Base-by-base conservation (phyloP, 129 eudicot genomes). In the Helichrysum umbraculigerum region DNA sequence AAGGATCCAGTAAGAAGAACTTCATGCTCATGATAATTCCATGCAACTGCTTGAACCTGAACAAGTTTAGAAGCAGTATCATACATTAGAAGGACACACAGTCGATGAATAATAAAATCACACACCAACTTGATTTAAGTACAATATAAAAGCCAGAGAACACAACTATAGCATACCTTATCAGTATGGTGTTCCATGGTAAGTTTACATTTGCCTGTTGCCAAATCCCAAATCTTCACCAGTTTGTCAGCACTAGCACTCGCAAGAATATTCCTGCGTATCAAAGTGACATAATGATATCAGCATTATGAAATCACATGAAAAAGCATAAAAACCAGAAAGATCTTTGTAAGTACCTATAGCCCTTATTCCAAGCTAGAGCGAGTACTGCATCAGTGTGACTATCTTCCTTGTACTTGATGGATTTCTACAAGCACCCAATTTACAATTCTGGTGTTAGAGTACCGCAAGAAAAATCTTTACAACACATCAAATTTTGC, bases 171-270 rank as follows among this genome's bases (percentile, higher is more conserved):
- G 64, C 82, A 76, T 80, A 71, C 99, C 96, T 91, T 94, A 81
- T 94, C 99, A n/a, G 97, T 84, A 82, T 94, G 99, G 80, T 91
- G 87, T 5, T 87, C 92, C 96, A 94, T 86, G 34, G 98, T 94
- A 58, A 87, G 63, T 32, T 77, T 86, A 74, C 99, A 94, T 76
- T 87, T 81, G 35, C 84, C 92, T 3, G 93, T 86, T 33, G 91
- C 84, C 65, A 91, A 86, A 61, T 94, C 97, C 99, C 97, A 91
- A 81, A 94, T 78, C 82, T 94, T 94, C 60, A 94, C 99, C 69
- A 71, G 71, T 51, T 89, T 86, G 83, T 94, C 99, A 65, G 92
- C 97, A 87, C 96, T 87, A 41, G 89, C 97, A 86, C 99, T 94
- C 4, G 99, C 96, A 85, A 94, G 93, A 41, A 87, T 80, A 79